Evolutionary conservation across 1,284 basidiomycete species (phyloP), one percentile per base, ranked within the genome.

Genomic region (Puccinia hordei): DNA sequence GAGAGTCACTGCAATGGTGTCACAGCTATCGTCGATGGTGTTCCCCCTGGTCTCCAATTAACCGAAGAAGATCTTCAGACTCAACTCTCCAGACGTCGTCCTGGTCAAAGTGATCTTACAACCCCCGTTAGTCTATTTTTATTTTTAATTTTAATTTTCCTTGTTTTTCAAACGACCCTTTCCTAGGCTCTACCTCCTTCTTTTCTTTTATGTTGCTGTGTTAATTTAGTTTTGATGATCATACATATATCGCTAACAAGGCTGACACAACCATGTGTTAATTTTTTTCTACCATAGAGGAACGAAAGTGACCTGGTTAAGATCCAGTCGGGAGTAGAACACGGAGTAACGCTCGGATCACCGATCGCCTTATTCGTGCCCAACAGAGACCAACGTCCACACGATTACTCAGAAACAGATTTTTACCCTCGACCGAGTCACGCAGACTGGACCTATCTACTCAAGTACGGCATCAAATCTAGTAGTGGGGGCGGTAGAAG

Each of bases 1-100:
- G 97, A 99, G 88, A 94, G 92, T 82, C 97, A 99, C 86, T 98
- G 97, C 86, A 90, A 93, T 81, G 96, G 94, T 3, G 96, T 99
- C 51, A 97, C 97, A 49, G 94, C 93, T 81, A 98, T 99, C 87
- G 91, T 99, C 84, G 97, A 98, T 85, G 96, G 96, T 66, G 93
- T 94, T 83, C 96, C 97, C 76, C 95, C 97, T 93, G 96, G 97
- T 24, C 88, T 99, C 65, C 88, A 90, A 82, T 89, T 99, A 80
- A 89, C 90, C 33, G 88, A 92, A 69, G 87, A 90, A 82, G 95
- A 99, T 86, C 91, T 99, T 81, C 97, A 99, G 86, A 87, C 89
- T 22, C 97, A 99, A 86, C 89, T 99, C 33, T 95, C 91, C 83
- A 90, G 97, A 76, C 89, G 97, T 81, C 88, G 97, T 81, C 97